Conservation (phyloP, 2,329 filamentous ascomycete genomes). For the Penicillium occitanis region DNA sequence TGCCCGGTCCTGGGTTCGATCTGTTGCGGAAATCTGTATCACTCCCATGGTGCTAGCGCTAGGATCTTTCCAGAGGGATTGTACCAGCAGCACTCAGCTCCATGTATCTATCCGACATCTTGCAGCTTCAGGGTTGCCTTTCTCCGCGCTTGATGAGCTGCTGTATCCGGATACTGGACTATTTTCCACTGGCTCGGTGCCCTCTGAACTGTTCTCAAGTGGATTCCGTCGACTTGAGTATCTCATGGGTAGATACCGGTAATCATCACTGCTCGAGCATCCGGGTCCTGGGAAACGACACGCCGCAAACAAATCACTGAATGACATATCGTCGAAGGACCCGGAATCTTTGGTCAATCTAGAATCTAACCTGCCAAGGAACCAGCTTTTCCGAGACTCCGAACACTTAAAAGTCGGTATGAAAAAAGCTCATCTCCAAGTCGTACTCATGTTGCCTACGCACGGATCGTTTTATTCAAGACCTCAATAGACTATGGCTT, state of each 20-base stretch:
- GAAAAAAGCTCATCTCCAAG: background rate
- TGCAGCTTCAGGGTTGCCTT: background rate
- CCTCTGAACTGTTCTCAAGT: background rate
- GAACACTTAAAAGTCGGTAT: background rate
- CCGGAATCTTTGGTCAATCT: background rate
- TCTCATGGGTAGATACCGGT: background rate
- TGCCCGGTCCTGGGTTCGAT: background rate
- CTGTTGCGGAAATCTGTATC: background rate
- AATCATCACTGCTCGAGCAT: background rate
- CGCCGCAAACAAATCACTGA: background rate
- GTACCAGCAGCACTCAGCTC: background rate
- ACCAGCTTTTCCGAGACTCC: background rate
- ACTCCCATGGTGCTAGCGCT: background rate
- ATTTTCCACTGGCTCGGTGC: background rate
- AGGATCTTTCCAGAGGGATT: background rate
- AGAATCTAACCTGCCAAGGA: background rate
- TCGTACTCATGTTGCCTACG: background rate
- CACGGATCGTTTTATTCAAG: background rate
- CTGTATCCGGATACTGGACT: background rate
- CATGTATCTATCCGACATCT: background rate
- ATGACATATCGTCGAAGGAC: background rate
- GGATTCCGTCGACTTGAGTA: background rate
- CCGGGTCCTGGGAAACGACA: background rate
- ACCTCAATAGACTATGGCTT: background rate
- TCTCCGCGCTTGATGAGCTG: background rate